Evolutionary conservation across 495 filamentous ascomycete genomes (phyloP).

Genomic region (Penicillium malachiteum): DNA sequence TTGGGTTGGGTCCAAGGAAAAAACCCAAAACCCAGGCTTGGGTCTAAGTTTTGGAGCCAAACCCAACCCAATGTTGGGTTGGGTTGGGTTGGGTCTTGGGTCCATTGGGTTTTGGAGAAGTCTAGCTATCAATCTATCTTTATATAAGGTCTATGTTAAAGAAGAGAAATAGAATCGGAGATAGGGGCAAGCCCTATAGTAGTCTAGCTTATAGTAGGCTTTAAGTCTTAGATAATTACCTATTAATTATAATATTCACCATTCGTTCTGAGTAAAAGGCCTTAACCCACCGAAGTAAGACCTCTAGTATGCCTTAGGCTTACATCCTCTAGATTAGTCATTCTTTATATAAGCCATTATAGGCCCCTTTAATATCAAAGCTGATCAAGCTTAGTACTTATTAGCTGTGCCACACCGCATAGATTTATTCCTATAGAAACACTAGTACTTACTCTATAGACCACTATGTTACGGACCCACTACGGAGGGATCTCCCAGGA

Average conservation of each 20-base stretch:
- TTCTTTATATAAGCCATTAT: conserved; percentile 37
- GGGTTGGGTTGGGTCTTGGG: too few relatives aligned
- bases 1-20: too few relatives aligned
- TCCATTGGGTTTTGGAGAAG: too few relatives aligned
- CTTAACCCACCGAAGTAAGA: conserved; percentile 30
- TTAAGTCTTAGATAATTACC: too few relatives aligned
- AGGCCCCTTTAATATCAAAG: conserved; percentile 45
- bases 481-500: too few relatives aligned
- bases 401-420: conserved; percentile 15
- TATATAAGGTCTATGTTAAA: conserved; percentile 28
- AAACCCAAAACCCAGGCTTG: too few relatives aligned
- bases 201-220: too few relatives aligned
- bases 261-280: conserved; percentile 28
- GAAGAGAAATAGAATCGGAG: conserved; percentile 25
- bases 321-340: conserved; percentile 31
- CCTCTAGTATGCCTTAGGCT: conserved; percentile 28
- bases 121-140: conserved; percentile 19
- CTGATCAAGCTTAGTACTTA: conserved; percentile 25
- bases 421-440: neutral
- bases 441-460: too few relatives aligned
- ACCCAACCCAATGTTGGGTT: too few relatives aligned
- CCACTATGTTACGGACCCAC: too few relatives aligned
- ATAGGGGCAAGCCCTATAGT: conserved; percentile 33
- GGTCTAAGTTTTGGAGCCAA: too few relatives aligned
- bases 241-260: conserved; percentile 19